Evolutionary conservation across 1,284 basidiomycete genomes (phyloP).

Genomic region (Cryptococcus neoformans): DNA sequence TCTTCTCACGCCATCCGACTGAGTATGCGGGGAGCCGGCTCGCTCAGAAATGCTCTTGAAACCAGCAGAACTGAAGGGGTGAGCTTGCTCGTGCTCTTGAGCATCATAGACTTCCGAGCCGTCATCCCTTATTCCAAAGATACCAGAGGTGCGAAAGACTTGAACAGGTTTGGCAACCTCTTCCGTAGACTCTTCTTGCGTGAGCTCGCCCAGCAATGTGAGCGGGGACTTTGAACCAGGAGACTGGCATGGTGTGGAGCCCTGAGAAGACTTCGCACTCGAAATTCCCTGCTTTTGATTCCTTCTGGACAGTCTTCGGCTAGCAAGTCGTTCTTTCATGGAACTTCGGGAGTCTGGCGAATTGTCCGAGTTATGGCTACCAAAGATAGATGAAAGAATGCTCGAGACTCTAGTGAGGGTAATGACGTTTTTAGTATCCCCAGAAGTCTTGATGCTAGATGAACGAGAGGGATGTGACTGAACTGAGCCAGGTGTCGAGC

Average conservation of each 20-base stretch:
- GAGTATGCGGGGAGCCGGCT: constrained; percentile 9
- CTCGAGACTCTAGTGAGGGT: constrained; percentile 12
- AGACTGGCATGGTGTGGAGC: constrained; percentile 1
- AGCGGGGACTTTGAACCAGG: not conserved
- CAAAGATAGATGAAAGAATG: constrained; percentile 16
- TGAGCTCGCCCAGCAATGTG: not conserved
- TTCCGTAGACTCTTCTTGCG: not conserved
- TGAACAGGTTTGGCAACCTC: not conserved
- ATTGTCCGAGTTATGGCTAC: not conserved
- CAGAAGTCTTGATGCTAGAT: not conserved
- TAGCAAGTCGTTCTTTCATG: not conserved
- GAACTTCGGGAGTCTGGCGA: not conserved
- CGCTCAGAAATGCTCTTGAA: constrained; percentile 4
- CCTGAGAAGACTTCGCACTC: not conserved
- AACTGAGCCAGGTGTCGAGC: too few species aligned
- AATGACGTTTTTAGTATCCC: not conserved
- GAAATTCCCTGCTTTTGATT: not conserved
- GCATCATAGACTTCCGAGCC: constrained; percentile 18
- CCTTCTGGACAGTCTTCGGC: constrained; percentile 8
- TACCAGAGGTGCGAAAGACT: constrained; percentile 26
- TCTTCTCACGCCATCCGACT: constrained; percentile 10
- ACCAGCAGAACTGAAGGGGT: not conserved
- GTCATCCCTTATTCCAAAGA: constrained; percentile 34
- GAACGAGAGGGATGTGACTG: constrained; percentile 5
- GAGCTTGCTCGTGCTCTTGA: not conserved